Evolutionary conservation across 108 stramenopile species (phyloP).

Genomic region (Skeletonema costatum): DNA sequence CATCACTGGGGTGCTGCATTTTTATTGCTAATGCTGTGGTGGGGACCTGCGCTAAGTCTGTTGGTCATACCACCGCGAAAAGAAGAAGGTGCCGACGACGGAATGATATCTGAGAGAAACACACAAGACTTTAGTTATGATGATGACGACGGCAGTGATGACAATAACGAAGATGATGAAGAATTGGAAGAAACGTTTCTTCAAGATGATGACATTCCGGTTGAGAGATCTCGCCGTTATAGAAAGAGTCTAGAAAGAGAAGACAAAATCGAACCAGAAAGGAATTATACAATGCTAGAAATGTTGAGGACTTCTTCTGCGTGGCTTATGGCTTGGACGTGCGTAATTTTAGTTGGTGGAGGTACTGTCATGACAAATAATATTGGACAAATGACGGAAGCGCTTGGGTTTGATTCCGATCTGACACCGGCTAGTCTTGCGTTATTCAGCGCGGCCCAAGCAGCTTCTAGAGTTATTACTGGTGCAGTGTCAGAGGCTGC

Average conservation of each 20-base stretch:
- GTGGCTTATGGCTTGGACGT: slow-evolving; percentile 83
- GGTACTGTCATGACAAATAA: slow-evolving; percentile 88
- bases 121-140: slow-evolving; percentile 12
- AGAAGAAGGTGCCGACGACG: slow-evolving; percentile 12
- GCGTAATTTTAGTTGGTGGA: slow-evolving; percentile 72
- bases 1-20: slow-evolving; percentile 56
- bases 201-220: slow-evolving; percentile 5
- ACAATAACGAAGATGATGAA: background rate
- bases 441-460: slow-evolving; percentile 84
- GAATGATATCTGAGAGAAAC: background rate
- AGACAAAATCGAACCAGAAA: slow-evolving; percentile 6
- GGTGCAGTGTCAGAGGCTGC: slow-evolving; percentile 71
- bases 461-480: slow-evolving; percentile 69
- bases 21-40: slow-evolving; percentile 65
- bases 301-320: slow-evolving; percentile 74
- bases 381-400: slow-evolving; percentile 85
- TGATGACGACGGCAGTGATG: slow-evolving; percentile 20
- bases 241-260: background rate
- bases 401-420: slow-evolving; percentile 59
- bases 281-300: slow-evolving; percentile 61
- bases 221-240: background rate
- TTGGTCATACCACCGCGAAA: slow-evolving; percentile 51
- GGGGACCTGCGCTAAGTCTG: slow-evolving; percentile 61
- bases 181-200: slow-evolving; percentile 35
- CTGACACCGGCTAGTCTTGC: slow-evolving; percentile 71